Evolutionary conservation across 306 rosid genomes (phyloP).

Genomic region (Pachyrhizus erosus): DNA sequence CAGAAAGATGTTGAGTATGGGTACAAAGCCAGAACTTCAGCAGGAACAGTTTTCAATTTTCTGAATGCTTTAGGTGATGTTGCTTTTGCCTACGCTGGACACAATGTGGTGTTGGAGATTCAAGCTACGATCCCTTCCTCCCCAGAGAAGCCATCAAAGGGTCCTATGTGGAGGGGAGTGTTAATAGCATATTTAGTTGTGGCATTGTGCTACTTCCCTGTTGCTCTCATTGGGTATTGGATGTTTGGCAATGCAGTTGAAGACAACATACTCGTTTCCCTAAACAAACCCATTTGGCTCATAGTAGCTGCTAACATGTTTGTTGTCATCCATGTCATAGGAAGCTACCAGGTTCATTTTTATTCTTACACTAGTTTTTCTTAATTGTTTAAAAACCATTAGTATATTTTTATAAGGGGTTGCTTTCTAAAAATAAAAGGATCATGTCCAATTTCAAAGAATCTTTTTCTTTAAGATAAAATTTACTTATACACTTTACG

Average conservation of each 20-base stretch:
- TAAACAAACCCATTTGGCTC: slow-evolving; percentile 75
- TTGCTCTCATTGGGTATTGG: slow-evolving; percentile 67
- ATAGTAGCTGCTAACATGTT: slow-evolving; percentile 65
- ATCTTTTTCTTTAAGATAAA: too few relatives aligned
- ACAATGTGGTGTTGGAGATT: slow-evolving; percentile 79
- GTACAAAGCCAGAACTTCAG: slow-evolving; percentile 37
- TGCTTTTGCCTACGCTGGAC: slow-evolving; percentile 80
- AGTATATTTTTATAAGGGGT: too few relatives aligned
- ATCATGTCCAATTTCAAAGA: too few relatives aligned
- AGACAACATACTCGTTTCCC: slow-evolving; percentile 63
- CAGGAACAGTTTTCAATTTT: slow-evolving; percentile 62
- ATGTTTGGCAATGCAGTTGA: slow-evolving; percentile 65
- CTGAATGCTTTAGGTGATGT: slow-evolving; percentile 62
- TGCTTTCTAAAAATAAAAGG: too few relatives aligned
- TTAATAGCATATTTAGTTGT: slow-evolving; percentile 58
- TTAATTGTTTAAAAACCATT: too few relatives aligned
- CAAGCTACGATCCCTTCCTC: slow-evolving; percentile 80
- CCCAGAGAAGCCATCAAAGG: slow-evolving; percentile 70
- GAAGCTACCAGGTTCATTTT: slow-evolving; percentile 92
- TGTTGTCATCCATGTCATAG: slow-evolving; percentile 79
- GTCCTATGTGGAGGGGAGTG: slow-evolving; percentile 76
- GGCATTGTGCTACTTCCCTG: slow-evolving; percentile 81
- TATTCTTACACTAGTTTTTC: too few relatives aligned
- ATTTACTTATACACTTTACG: too few relatives aligned
- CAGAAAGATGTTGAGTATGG: slow-evolving; percentile 54